Base-by-base conservation (phyloP, 1,284 basidiomycete genomes). In the Fomitiporia mediterranea region DNA sequence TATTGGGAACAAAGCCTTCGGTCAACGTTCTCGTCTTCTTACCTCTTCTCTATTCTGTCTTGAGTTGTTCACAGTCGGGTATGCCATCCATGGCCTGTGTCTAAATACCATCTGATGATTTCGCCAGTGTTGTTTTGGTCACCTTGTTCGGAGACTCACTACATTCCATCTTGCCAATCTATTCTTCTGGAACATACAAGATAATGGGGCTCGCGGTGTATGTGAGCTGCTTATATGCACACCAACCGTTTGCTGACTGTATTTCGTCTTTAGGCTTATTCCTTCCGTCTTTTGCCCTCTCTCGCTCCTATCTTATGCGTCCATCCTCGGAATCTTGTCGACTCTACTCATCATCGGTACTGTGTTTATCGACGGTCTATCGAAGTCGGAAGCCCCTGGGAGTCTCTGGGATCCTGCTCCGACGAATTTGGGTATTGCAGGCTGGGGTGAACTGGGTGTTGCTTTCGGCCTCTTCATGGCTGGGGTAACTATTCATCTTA, bases 391-490 rank as follows among this genome's bases (percentile, higher is more conserved):
- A 25, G 74, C 82, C 7, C 94, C 94, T 0, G 95, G 95, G 7
- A 93, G 89, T 60, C 69, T 98, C 2, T 86, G 85, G 78, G 74
- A 78, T 47, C 89, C 91, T 2, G 86, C 84, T 34, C 72, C 77
- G 13, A 97, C 94, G 0, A 81, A 76, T n/a, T 61, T 86, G 9
- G 76, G 75, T 0, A 76, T 90, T 27, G 76, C 81, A 53, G 77
- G 67, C 63, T 71, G 69, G 57, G 80, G 67, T 68, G 83, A 85
- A 59, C 69, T 98, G 9, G 87, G 88, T 1, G 65, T 91, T 32
- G 82, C 89, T 8, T 89, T 94, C 67, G 95, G 95, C 2, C 74
- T 98, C 55, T 86, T 98, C 67, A 94, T 98, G 87, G 92, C 92
- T n/a, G 94, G 95, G 19, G 89, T 91, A 67, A 67, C 84, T 70